Conservation (phyloP, 768 basidiomycete species). For the Crucibulum laeve region DNA sequence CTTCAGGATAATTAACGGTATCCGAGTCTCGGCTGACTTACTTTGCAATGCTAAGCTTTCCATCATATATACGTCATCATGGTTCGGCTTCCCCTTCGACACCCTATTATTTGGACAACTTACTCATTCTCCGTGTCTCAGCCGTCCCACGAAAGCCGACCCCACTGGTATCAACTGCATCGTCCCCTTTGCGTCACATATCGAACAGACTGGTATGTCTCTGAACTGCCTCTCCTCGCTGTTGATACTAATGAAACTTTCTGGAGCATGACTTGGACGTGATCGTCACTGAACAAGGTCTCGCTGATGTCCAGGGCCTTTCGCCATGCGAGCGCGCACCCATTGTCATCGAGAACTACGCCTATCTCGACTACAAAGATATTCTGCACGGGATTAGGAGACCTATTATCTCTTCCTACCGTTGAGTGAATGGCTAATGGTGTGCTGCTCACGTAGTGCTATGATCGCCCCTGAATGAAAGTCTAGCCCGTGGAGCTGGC, state of each 20-base stretch:
- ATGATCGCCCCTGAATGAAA: constrained; percentile 39
- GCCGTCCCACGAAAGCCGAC: background rate
- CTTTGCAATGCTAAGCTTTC: background rate
- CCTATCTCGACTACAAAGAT: constrained; percentile 42
- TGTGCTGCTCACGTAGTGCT: constrained; percentile 28
- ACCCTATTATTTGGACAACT: background rate
- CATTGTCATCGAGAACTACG: constrained; percentile 42
- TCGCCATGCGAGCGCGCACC: constrained; percentile 43
- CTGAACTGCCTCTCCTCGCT: background rate
- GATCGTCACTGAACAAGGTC: constrained; percentile 44
- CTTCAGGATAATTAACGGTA: background rate
- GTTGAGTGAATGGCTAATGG: background rate
- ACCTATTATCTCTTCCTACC: constrained; percentile 4
- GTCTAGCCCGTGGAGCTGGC: constrained; percentile 35
- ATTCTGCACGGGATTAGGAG: constrained; percentile 32
- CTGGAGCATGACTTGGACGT: constrained; percentile 46
- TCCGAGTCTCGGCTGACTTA: background rate
- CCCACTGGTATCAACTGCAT: background rate
- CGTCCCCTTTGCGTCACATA: constrained; percentile 34
- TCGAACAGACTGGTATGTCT: constrained; percentile 42
- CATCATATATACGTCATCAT: background rate
- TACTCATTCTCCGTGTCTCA: background rate
- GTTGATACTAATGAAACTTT: background rate
- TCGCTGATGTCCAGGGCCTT: constrained; percentile 42
- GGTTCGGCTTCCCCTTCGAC: background rate